These are phyloP conservation scores for Nannizziopsis arthrosporioides DNA, from an alignment of 2,329 filamentous ascomycete species.

Conservation along the genomic window DNA sequence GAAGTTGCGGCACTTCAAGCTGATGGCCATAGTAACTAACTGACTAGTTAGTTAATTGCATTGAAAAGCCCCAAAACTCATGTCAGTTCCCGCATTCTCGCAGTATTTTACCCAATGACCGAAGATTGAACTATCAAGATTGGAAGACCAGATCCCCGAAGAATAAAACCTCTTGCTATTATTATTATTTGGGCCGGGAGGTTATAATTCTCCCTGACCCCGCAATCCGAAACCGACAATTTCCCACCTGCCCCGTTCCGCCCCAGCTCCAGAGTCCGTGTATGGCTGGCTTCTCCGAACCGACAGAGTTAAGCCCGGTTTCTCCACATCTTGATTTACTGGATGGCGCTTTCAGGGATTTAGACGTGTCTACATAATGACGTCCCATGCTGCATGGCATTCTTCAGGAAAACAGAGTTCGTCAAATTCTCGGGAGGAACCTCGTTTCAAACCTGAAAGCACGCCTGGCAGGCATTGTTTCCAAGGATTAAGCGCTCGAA, in stretches of 20 bases:
- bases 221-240: slow-evolving; percentile 5
- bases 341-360: neutral
- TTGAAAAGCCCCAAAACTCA: too few relatives aligned
- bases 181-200: slow-evolving; percentile 2
- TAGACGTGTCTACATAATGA: neutral
- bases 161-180: slow-evolving; percentile 1
- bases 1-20: too few relatives aligned
- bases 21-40: too few relatives aligned
- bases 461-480: slow-evolving; percentile 8
- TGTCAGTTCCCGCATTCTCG: neutral
- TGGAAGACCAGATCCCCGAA: slow-evolving; percentile 5
- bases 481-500: slow-evolving; percentile 4
- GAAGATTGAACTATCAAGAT: neutral
- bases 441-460: slow-evolving; percentile 4
- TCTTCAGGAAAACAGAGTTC: neutral
- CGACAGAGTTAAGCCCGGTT: too few relatives aligned
- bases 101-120: neutral
- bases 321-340: neutral
- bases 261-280: too few relatives aligned
- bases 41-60: too few relatives aligned
- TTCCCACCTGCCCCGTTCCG: too few relatives aligned
- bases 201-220: slow-evolving; percentile 4
- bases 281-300: too few relatives aligned
- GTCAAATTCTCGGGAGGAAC: neutral
- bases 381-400: neutral